Evolutionary conservation across 768 basidiomycete species (phyloP).

Genomic region (Boletellus ananiceps): DNA sequence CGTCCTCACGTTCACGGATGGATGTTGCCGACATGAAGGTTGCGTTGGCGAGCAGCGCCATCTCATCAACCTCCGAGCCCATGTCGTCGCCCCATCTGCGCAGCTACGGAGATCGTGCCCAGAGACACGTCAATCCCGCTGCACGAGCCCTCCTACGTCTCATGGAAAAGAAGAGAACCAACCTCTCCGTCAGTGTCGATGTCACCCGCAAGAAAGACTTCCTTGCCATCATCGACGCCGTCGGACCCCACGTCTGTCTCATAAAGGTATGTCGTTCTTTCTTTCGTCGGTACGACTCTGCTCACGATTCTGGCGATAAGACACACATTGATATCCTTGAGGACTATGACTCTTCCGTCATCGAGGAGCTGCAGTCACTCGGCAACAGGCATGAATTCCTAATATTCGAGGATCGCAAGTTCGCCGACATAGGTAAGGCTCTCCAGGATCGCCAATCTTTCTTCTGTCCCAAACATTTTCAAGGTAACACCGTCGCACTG

Average conservation of each 20-base stretch:
- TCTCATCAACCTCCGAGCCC: background rate
- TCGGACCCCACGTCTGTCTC: conserved; percentile 87
- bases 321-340: conserved; percentile 96
- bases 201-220: conserved; percentile 78
- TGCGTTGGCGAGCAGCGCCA: background rate
- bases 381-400: conserved; percentile 84
- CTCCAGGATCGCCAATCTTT: background rate
- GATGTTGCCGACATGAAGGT: conserved; percentile 24
- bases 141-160: conserved; percentile 74
- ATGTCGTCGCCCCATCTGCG: conserved; percentile 39
- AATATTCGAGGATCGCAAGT: conserved; percentile 98
- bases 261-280: conserved; percentile 66
- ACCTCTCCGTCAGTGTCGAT: conserved; percentile 95
- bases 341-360: conserved; percentile 75
- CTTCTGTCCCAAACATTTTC: conserved; percentile 2
- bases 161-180: conserved; percentile 83
- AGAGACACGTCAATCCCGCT: conserved; percentile 62
- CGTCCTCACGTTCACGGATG: conserved; percentile 51
- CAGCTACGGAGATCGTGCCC: conserved; percentile 61
- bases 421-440: conserved; percentile 89
- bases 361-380: conserved; percentile 64
- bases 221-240: conserved; percentile 79
- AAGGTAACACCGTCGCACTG: conserved; percentile 93
- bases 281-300: conserved; percentile 7
- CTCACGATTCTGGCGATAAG: conserved; percentile 43